These are phyloP conservation scores for Aspergillus fructus DNA, from an alignment of 2,329 filamentous ascomycete species.

Conservation along the genomic window DNA sequence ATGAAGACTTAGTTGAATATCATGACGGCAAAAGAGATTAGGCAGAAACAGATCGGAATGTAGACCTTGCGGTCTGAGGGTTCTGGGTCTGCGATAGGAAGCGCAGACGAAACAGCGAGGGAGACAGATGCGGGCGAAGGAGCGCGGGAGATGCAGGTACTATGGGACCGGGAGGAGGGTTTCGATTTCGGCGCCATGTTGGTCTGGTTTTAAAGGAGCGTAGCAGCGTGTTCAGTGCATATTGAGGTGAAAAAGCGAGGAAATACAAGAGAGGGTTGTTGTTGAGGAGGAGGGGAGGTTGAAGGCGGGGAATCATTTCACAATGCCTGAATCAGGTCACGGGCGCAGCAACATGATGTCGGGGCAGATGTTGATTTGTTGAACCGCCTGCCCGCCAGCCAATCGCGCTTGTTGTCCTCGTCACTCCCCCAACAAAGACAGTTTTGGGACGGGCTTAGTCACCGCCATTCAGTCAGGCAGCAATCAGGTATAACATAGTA, in stretches of 20 bases:
- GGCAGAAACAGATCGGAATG: constrained; percentile 37
- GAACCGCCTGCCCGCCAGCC: neutral
- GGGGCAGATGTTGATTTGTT: constrained; percentile 2
- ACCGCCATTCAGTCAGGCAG: neutral
- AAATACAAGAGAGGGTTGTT: neutral
- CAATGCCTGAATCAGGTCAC: neutral
- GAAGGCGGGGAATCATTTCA: neutral
- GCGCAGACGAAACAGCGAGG: constrained; percentile 6
- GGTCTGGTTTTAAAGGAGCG: neutral
- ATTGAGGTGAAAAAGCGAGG: neutral
- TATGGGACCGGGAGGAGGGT: constrained; percentile 13
- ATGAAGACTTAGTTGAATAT: constrained; percentile 29
- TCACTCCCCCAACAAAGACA: constrained; percentile 7
- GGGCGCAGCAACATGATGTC: neutral
- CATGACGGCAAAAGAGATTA: constrained; percentile 39
- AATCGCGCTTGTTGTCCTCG: neutral
- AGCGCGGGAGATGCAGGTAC: constrained; percentile 10
- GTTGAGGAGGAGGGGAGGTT: constrained; percentile 1
- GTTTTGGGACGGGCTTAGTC: neutral
- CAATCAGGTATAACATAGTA: neutral
- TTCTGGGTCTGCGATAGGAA: constrained; percentile 17
- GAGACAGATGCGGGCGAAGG: constrained; percentile 12
- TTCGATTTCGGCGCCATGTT: constrained; percentile 21
- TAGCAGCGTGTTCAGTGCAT: neutral
- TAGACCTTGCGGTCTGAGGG: constrained; percentile 36